These are phyloP conservation scores for Cordia subcordata DNA, from an alignment of 257 asterid genomes.

Conservation along the genomic window DNA sequence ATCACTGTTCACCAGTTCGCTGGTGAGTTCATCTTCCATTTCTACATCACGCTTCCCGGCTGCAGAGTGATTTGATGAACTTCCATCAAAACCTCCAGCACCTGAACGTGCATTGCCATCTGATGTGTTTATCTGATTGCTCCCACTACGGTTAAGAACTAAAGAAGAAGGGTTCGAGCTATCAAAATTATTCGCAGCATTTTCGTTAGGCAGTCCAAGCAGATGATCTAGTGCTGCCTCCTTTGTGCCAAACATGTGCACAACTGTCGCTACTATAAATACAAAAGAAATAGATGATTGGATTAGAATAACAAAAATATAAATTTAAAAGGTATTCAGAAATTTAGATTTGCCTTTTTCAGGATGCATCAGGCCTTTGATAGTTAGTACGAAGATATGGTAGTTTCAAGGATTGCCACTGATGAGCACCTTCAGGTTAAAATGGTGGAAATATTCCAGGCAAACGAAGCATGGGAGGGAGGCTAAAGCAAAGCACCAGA, in stretches of 20 bases:
- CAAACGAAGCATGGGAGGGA: too few species aligned
- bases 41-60: slow-evolving; percentile 49
- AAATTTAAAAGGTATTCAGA: too few species aligned
- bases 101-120: slow-evolving; percentile 14
- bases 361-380: too few species aligned
- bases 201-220: slow-evolving; percentile 27
- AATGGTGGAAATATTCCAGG: too few species aligned
- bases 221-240: slow-evolving; percentile 51
- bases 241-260: slow-evolving; percentile 38
- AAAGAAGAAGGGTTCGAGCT: slow-evolving; percentile 9
- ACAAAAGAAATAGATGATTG: neutral
- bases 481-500: too few species aligned
- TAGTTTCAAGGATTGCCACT: too few species aligned
- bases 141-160: slow-evolving; percentile 8
- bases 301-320: neutral
- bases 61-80: slow-evolving; percentile 20
- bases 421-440: too few species aligned
- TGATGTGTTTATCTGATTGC: slow-evolving; percentile 11
- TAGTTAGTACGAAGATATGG: too few species aligned
- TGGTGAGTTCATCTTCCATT: slow-evolving; percentile 78
- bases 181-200: slow-evolving; percentile 16
- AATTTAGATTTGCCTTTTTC: too few species aligned
- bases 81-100: slow-evolving; percentile 16
- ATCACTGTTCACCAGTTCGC: slow-evolving; percentile 54
- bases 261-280: slow-evolving; percentile 51